Evolutionary conservation across 768 basidiomycete species (phyloP), one percentile per base, ranked within the genome.

Genomic region (Melanogaster broomeanus): DNA sequence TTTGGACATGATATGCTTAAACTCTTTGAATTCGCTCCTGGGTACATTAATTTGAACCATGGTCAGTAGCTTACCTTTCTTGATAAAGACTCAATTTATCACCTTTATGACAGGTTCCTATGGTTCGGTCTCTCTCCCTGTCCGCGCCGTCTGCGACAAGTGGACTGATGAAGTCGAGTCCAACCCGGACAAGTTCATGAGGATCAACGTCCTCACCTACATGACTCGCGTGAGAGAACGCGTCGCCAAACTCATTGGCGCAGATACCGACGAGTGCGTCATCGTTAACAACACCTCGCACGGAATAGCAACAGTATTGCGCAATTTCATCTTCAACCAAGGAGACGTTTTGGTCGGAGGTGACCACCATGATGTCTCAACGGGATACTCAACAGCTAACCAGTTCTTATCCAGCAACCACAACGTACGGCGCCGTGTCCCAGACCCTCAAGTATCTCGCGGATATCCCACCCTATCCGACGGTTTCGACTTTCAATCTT

Each of bases 31-130:
- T 76, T 88, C 21, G 79, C 83, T 37, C 72, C 82, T 5, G 72
- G 74, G 35, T 87, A 86, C 51, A 62, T 83, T 43, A 85, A 87
- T 58, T 67, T 89, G 42, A 88, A 89, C 60, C 74, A 83, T 45
- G 87, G 87, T 84, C 45, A 27, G 72, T 37, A 11, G 2, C 31
- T n/a, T 3, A 10, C 8, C 22, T 27, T 19, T 1, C 28, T 25
- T 6, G 33, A 15, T 11, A n/a, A 15, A 10, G 15, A 41, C n/a
- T 33, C 3, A 19, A 18, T 5, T 2, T 27, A 13, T 24, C 25
- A 45, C 21, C 1, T 6, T 12, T 47, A 13, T 33, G 21, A n/a
- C 49, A 86, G 85, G 84, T 13, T 80, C 84, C 0, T 85, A 77
- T 57, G 85, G 85, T 3, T 77, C 80, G 1, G 64, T 81, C 2